Evolutionary conservation across 2,329 filamentous ascomycete species (phyloP), one percentile per base, ranked within the genome.

Genomic region (Cyanodermella asteris): DNA sequence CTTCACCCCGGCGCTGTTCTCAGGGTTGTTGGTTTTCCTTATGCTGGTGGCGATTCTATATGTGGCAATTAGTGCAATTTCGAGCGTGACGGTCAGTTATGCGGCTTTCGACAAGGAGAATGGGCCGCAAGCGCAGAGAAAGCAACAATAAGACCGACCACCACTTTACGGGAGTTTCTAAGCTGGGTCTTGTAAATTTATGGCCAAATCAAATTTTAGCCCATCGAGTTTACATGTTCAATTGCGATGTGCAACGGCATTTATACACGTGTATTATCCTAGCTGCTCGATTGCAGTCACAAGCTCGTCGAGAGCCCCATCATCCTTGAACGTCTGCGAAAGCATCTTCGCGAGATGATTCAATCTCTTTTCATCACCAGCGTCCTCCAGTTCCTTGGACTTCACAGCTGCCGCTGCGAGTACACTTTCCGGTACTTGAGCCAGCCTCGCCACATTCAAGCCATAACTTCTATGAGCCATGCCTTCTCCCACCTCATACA

Each of bases 91-190:
- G 46, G 78, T 94, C 16, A 76, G 78, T 1, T 94, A 94, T 47
- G 80, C 76, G 34, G 81, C 87, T 2, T 97, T 94, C 45, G 84
- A 90, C 45, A 93, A 91, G 59, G 84, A 93, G 38, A 91, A 80
- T 59, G 78, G 81, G 0, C 77, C 80, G n/a, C 59, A 69, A 18
- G 74, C 74, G 16, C 77, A 90, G 51, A 91, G 82, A 66, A 91
- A 68, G 45, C 50, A 80, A 56, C 61, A 72, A n/a, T n/a, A n/a
- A n/a, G n/a, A n/a, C n/a, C n/a, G n/a, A n/a, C n/a, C n/a, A n/a
- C n/a, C n/a, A n/a, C n/a, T n/a, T n/a, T n/a, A n/a, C n/a, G n/a
- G n/a, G n/a, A n/a, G n/a, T n/a, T n/a, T n/a, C n/a, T n/a, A n/a
- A n/a, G n/a, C n/a, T n/a, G n/a, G n/a, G n/a, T n/a, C n/a, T n/a